These are phyloP conservation scores for Exophiala dermatitidis DNA, from an alignment of 2,329 filamentous ascomycete genomes.

Conservation along the genomic window DNA sequence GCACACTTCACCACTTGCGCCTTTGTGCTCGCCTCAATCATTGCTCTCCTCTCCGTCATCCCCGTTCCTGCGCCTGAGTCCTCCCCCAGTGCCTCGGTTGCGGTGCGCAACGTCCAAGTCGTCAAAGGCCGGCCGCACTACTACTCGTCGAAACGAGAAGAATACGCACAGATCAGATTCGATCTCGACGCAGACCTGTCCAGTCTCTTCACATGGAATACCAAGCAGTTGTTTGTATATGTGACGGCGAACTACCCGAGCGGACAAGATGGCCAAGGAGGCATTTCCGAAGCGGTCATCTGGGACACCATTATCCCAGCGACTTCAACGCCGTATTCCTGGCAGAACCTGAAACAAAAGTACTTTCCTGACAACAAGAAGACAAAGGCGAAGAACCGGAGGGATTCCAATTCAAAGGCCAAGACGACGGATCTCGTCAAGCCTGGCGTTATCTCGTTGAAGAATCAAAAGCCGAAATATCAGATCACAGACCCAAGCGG, in stretches of 20 bases:
- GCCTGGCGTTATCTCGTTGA: constrained; percentile 63
- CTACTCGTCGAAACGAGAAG: constrained; percentile 85
- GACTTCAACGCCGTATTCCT: constrained; percentile 40
- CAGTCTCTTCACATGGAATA: constrained; percentile 97
- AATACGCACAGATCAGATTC: constrained; percentile 92
- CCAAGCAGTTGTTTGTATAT: constrained; percentile 96
- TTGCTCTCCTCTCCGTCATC: constrained; percentile 64
- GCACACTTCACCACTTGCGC: constrained; percentile 96
- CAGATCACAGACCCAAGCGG: constrained; percentile 87
- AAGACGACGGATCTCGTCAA: constrained; percentile 22
- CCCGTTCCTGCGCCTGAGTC: constrained; percentile 50
- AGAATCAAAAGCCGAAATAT: constrained; percentile 89
- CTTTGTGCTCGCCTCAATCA: constrained; percentile 69
- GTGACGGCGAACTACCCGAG: constrained; percentile 67
- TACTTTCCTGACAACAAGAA: constrained; percentile 31
- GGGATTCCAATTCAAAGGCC: constrained; percentile 23
- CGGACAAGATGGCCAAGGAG: constrained; percentile 21
- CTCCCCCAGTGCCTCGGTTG: constrained; percentile 56
- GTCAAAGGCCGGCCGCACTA: constrained; percentile 91
- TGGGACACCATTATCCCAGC: constrained; percentile 92
- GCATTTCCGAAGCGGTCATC: constrained; percentile 68
- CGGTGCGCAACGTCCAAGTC: constrained; percentile 73
- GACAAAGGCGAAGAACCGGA: constrained; percentile 24
- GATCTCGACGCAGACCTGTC: constrained; percentile 85
- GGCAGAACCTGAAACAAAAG: constrained; percentile 33